Evolutionary conservation across 2,329 filamentous ascomycete species (phyloP).

Genomic region (Plectosphaerella sp.): DNA sequence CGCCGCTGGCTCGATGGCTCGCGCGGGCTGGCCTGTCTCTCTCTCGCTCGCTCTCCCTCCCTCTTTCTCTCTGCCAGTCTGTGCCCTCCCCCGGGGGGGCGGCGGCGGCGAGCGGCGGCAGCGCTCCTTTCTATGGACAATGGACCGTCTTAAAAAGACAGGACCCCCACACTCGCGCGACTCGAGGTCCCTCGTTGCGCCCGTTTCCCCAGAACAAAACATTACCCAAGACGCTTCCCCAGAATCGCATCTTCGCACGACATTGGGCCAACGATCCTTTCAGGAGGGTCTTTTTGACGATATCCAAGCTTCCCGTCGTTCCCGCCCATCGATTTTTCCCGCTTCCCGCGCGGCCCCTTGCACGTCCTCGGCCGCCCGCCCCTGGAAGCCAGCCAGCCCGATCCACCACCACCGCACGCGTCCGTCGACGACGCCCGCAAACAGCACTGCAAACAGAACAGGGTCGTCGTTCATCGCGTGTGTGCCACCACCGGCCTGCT

Average conservation of each 20-base stretch:
- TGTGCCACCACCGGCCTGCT: neutral
- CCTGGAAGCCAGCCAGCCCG: neutral
- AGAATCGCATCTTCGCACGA: constrained; percentile 1
- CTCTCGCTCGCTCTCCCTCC: too few relatives aligned
- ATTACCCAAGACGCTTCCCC: neutral
- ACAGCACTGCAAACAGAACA: too few relatives aligned
- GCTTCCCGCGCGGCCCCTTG: neutral
- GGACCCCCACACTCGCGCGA: constrained; percentile 5
- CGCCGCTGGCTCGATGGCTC: too few relatives aligned
- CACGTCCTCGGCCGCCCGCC: neutral
- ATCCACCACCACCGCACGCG: neutral
- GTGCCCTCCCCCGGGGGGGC: too few relatives aligned
- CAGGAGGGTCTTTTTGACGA: neutral
- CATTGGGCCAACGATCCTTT: neutral
- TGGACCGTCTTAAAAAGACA: neutral
- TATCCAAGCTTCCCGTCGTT: neutral
- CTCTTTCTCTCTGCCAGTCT: too few relatives aligned
- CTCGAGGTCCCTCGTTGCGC: constrained; percentile 1
- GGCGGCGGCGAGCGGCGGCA: too few relatives aligned
- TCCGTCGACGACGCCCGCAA: too few relatives aligned
- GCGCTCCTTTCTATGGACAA: too few relatives aligned
- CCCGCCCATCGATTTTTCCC: neutral
- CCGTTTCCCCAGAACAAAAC: constrained; percentile 3
- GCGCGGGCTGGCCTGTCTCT: too few relatives aligned
- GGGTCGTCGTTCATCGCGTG: neutral